A percentile compares a stretch with the other conserved stretches of the same genome.
phyloP scores from a whole-genome alignment of 2,329 filamentous ascomycete species.

The Aspergillus ruber region DNA sequence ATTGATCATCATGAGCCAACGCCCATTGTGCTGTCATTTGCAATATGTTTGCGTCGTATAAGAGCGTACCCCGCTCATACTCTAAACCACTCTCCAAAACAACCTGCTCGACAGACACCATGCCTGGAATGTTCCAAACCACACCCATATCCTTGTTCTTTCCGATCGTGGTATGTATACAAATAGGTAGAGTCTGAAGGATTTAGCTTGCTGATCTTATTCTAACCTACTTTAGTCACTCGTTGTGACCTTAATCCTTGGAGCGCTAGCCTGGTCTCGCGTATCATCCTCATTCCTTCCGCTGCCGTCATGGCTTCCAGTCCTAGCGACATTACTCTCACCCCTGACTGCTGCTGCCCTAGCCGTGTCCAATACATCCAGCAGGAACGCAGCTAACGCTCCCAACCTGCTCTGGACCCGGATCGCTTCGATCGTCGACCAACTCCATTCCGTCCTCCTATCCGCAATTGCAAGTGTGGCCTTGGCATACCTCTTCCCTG shows the following conservation, averaged over 20 bases:
- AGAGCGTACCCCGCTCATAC: neutral
- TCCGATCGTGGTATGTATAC: neutral
- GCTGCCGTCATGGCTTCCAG: constrained; percentile 18
- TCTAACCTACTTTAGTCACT: neutral
- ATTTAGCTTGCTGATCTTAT: neutral
- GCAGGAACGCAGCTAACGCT: neutral
- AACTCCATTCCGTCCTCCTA: constrained; percentile 19
- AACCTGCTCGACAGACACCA: neutral
- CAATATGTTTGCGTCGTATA: too few species aligned
- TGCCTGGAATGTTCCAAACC: neutral
- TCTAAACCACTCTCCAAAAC: neutral
- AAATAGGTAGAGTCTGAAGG: neutral
- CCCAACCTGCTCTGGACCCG: neutral
- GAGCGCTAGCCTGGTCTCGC: constrained; percentile 23
- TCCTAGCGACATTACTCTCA: constrained; percentile 16
- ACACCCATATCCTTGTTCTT: neutral
- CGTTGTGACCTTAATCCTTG: constrained; percentile 8
- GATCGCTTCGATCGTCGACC: constrained; percentile 8
- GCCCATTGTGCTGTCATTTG: too few species aligned
- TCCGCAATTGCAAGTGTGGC: constrained; percentile 24
- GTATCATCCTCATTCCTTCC: constrained; percentile 18
- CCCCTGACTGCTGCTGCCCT: constrained; percentile 7
- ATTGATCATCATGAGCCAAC: too few species aligned
- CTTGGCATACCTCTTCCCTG: constrained; percentile 22
- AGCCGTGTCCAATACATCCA: neutral